Base-by-base conservation (phyloP, 345 rosid genomes). In the Gossypium stocksii region DNA sequence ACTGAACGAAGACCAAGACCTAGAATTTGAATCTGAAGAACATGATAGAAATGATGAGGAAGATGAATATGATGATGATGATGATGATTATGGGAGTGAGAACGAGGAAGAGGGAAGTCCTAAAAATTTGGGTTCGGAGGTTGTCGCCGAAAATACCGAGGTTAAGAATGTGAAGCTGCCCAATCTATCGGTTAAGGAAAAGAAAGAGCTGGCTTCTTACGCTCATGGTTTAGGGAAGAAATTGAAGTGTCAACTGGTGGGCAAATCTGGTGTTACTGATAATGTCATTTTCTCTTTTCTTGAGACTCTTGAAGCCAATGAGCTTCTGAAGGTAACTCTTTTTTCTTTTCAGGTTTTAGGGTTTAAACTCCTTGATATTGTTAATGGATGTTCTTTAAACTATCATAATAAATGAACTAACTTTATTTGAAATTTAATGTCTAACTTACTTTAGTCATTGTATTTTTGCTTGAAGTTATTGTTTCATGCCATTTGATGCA, bases 241-340 rank as follows among this genome's bases (percentile, higher is more conserved):
- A 81, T 86, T 90, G 68, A 92, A 89, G 89, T 82, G 78, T 70
- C 97, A 92, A 73, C 76, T 89, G 38, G 93, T 92, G 12, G 97
- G 97, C 22, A 92, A 92, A 82, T 90, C 93, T 54, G 97, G 97
- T 23, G 90, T 92, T 43, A 92, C 94, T 5, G 91, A 84, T 19
- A 83, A 85, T 38, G 89, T 92, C 4, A 85, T 82, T 1, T 72
- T 83, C 73, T 87, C 97, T 4, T 92, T 92, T 80, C 57, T 85
- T 1, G 96, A 90, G 82, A 89, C 89, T 51, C 88, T 92, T 53
- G 97, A 90, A 82, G 86, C 90, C 80, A 89, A 89, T 73, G 97
- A 92, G 81, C 89, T 92, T 54, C 81, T 92, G 44, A 92, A 92
- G 97, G 97, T 90, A 76, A 41, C 68, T 44, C 23, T 61, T 15